phyloP scores from a whole-genome alignment of 768 basidiomycete species.

The Paxillus involutus region DNA sequence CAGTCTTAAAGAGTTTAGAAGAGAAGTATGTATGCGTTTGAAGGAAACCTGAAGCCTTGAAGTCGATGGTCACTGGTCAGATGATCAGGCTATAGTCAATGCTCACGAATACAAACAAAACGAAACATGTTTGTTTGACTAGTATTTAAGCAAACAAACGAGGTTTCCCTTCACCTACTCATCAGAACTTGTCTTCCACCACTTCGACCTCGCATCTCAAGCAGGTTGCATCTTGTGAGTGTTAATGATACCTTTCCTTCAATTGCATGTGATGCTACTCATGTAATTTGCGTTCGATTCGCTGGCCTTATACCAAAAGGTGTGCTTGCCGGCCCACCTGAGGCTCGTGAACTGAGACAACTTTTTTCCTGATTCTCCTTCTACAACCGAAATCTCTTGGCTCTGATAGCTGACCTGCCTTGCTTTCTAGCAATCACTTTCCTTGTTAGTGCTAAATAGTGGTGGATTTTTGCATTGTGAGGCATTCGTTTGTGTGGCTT shows the following conservation, averaged over 20 bases:
- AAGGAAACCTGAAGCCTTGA: too few species aligned
- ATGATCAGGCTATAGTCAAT: too few species aligned
- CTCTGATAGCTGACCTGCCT: conserved; percentile 5
- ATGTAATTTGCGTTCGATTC: conserved; percentile 92
- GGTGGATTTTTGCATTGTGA: conserved; percentile 4
- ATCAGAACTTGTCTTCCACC: neutral
- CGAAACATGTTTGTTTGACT: too few species aligned
- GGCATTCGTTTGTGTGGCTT: conserved; percentile 11
- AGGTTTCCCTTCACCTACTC: too few species aligned
- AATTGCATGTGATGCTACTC: conserved; percentile 49
- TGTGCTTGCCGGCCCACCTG: conserved; percentile 75
- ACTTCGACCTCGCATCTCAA: neutral
- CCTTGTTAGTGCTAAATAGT: neutral
- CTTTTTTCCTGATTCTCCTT: conserved; percentile 44
- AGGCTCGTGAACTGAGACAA: conserved; percentile 73
- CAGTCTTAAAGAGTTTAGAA: neutral
- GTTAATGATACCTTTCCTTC: conserved; percentile 10
- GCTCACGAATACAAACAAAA: too few species aligned
- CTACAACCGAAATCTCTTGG: neutral
- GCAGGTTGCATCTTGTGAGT: conserved; percentile 13
- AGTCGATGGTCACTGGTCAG: too few species aligned
- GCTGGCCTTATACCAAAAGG: conserved; percentile 65
- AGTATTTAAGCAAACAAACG: neutral
- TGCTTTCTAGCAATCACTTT: neutral
- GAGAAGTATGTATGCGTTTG: too few species aligned